phyloP scores from a whole-genome alignment of 2,329 filamentous ascomycete species.

The Calonectria ilicicola region DNA sequence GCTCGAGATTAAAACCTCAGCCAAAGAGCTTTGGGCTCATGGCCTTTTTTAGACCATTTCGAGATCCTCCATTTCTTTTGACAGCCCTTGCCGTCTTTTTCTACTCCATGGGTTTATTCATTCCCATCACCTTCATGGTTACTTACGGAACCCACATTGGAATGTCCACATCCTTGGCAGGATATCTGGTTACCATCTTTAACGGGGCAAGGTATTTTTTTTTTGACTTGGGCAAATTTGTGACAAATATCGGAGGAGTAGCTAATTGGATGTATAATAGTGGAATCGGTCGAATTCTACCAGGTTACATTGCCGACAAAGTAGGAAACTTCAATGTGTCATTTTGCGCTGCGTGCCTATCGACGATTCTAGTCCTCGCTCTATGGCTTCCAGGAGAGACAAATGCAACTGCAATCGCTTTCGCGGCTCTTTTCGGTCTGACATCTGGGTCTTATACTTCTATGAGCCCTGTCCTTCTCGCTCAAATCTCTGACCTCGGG shows the following conservation, averaged over 20 bases:
- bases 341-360: slow-evolving; percentile 57
- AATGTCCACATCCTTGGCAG: background rate
- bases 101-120: slow-evolving; percentile 15
- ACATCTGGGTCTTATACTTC: slow-evolving; percentile 49
- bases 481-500: slow-evolving; percentile 65
- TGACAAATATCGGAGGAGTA: background rate
- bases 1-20: background rate
- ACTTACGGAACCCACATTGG: background rate
- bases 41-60: slow-evolving; percentile 3
- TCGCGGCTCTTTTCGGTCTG: slow-evolving; percentile 50
- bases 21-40: background rate
- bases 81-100: slow-evolving; percentile 6
- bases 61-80: background rate
- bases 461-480: slow-evolving; percentile 46
- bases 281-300: slow-evolving; percentile 50
- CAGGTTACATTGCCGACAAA: slow-evolving; percentile 50
- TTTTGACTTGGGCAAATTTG: background rate
- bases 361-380: slow-evolving; percentile 30
- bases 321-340: slow-evolving; percentile 55
- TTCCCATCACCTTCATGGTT: slow-evolving; percentile 13
- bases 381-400: slow-evolving; percentile 52
- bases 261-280: slow-evolving; percentile 17
- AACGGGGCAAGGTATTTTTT: slow-evolving; percentile 47
- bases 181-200: slow-evolving; percentile 40
- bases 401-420: slow-evolving; percentile 43